phyloP scores from a whole-genome alignment of 2,329 filamentous ascomycete species.

The Colletotrichum magnum region DNA sequence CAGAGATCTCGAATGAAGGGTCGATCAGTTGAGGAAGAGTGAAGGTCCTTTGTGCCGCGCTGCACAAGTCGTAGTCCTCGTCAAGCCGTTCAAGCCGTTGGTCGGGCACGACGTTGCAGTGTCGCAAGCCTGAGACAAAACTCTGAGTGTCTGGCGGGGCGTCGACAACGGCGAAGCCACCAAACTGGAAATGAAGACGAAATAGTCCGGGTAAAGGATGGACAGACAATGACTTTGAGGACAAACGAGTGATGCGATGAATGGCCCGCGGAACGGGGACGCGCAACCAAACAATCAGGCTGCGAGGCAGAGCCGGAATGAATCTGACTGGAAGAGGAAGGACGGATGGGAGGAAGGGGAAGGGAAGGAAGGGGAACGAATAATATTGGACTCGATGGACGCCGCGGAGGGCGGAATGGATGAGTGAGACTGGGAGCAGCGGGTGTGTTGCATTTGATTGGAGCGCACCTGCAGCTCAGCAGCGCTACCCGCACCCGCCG shows the following conservation, averaged over 20 bases:
- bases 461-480: constrained; percentile 14
- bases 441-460: constrained; percentile 22
- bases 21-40: neutral
- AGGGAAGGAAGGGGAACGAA: constrained; percentile 17
- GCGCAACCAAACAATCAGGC: constrained; percentile 12
- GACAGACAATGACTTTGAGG: neutral
- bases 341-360: constrained; percentile 1
- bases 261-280: constrained; percentile 17
- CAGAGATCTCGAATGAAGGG: constrained; percentile 13
- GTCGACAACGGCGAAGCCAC: constrained; percentile 6
- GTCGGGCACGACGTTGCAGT: constrained; percentile 23
- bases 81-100: constrained; percentile 11
- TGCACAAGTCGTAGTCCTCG: constrained; percentile 13
- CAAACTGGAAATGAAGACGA: neutral
- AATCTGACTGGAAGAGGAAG: neutral
- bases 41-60: constrained; percentile 3
- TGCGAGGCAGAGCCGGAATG: constrained; percentile 6
- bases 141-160: neutral
- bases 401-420: constrained; percentile 14
- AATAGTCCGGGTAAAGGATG: neutral
- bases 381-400: constrained; percentile 8
- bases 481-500: neutral
- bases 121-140: constrained; percentile 28
- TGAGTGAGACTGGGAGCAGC: constrained; percentile 26
- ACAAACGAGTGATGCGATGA: constrained; percentile 13